Evolutionary conservation across 2,329 filamentous ascomycete genomes (phyloP), one percentile per base, ranked within the genome.

Genomic region (Aspergillus neotritici): DNA sequence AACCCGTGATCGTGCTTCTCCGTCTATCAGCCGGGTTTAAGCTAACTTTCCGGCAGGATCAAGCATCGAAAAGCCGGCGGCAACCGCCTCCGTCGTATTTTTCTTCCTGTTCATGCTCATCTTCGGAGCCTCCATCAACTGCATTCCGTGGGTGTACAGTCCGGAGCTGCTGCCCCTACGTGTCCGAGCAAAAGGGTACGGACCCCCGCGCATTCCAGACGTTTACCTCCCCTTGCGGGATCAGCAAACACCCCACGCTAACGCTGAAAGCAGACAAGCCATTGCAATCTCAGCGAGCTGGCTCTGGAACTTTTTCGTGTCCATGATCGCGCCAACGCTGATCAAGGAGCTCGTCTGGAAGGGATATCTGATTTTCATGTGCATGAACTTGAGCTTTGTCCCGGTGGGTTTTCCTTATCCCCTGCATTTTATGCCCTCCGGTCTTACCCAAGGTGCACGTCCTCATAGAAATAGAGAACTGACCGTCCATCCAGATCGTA

Each of bases 91-190:
- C 29, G 68, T 76, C 11, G 64, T 72, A 3, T 75, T 76, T 56
- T 75, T 75, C 60, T 75, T 75, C 55, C 37, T 62, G 32, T 67
- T 65, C 49, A 69, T 70, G 66, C 55, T 69, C 13, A 62, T 68
- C 34, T 71, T 68, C 41, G 70, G 70, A 4, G 67, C 67, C 2
- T 67, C 66, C 1, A 65, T 68, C 3, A 74, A 74, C 47, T 71
- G 68, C 46, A 70, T 76, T 13, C 72, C 73, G 2, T 76, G 73
- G 73, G 71, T 74, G 1, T 73, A 72, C 46, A 69, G 72, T 3
- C 70, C 72, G 0, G 72, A 77, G 49, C 73, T 77, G 33, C 56
- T 76, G 2, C 73, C 74, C 1, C 62, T 76, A 4, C 70, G 74
- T 45, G 72, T 71, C 4, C 62, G 73, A 28, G 67, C 72, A 2